These are phyloP conservation scores for Turritis glabra DNA, from an alignment of 345 rosid genomes.

Conservation along the genomic window DNA sequence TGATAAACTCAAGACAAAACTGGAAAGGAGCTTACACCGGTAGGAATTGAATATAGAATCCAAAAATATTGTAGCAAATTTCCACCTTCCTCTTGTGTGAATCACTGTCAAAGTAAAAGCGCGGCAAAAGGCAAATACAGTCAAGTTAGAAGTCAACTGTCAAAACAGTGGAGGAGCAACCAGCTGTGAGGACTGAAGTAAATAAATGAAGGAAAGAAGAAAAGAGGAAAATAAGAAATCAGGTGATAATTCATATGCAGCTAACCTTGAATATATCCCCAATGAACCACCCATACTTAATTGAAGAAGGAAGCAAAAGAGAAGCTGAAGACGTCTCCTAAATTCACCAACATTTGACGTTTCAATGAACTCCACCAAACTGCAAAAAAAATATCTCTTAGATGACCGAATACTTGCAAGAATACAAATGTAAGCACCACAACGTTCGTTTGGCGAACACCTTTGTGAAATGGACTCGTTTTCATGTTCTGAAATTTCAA, in stretches of 20 bases:
- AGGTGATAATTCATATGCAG: constrained; percentile 9
- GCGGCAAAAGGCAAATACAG: constrained; percentile 3
- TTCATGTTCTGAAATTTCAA: constrained; percentile 44
- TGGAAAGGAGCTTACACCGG: constrained; percentile 61
- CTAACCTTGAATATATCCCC: constrained; percentile 68
- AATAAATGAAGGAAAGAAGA: neutral
- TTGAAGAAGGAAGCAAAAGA: constrained; percentile 81
- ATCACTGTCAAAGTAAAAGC: constrained; percentile 46
- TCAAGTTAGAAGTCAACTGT: constrained; percentile 2
- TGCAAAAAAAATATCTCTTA: constrained; percentile 46
- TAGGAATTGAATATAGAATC: constrained; percentile 81
- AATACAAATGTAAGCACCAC: constrained; percentile 18
- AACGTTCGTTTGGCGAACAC: constrained; percentile 36
- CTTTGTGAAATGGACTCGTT: constrained; percentile 63
- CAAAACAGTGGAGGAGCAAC: constrained; percentile 11
- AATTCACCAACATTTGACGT: constrained; percentile 91
- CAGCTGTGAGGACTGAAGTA: constrained; percentile 3
- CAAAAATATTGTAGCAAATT: constrained; percentile 80
- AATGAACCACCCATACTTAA: constrained; percentile 57
- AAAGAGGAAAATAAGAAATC: neutral
- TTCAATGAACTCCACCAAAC: constrained; percentile 84
- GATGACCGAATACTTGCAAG: constrained; percentile 19
- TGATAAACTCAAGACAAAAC: constrained; percentile 4
- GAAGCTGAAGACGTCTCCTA: constrained; percentile 80
- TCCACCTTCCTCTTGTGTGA: constrained; percentile 56